phyloP scores from a whole-genome alignment of 345 rosid genomes.

The Gossypium thurberi region DNA sequence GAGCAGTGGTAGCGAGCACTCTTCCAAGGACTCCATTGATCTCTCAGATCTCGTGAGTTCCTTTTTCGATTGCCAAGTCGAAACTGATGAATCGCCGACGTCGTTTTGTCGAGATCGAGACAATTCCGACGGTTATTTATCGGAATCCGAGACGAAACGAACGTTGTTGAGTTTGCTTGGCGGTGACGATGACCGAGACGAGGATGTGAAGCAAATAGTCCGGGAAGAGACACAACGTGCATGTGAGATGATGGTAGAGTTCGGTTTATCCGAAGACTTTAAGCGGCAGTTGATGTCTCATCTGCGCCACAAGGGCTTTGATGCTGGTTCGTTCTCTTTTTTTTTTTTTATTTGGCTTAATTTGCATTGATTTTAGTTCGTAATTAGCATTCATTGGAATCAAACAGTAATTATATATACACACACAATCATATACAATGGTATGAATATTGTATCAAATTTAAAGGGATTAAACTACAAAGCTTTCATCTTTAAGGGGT shows the following conservation, averaged over 20 bases:
- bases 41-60: conserved; percentile 69
- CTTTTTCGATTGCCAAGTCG: conserved; percentile 37
- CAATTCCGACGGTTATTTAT: conserved; percentile 12
- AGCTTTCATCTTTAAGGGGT: too few species aligned
- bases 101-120: not conserved
- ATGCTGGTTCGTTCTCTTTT: conserved; percentile 50
- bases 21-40: conserved; percentile 31
- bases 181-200: conserved; percentile 13
- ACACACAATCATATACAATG: too few species aligned
- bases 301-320: conserved; percentile 57
- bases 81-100: not conserved
- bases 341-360: too few species aligned
- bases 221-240: conserved; percentile 27
- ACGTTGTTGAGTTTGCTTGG: conserved; percentile 25
- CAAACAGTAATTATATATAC: not conserved
- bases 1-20: conserved; percentile 75
- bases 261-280: conserved; percentile 15
- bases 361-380: not conserved
- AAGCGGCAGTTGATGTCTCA: conserved; percentile 48
- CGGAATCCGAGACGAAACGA: conserved; percentile 34
- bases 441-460: too few species aligned
- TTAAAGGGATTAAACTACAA: too few species aligned
- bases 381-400: not conserved
- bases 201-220: conserved; percentile 28
- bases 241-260: conserved; percentile 16